These are phyloP conservation scores for Neurospora cerealis DNA, from an alignment of 495 filamentous ascomycete species.

Conservation along the genomic window DNA sequence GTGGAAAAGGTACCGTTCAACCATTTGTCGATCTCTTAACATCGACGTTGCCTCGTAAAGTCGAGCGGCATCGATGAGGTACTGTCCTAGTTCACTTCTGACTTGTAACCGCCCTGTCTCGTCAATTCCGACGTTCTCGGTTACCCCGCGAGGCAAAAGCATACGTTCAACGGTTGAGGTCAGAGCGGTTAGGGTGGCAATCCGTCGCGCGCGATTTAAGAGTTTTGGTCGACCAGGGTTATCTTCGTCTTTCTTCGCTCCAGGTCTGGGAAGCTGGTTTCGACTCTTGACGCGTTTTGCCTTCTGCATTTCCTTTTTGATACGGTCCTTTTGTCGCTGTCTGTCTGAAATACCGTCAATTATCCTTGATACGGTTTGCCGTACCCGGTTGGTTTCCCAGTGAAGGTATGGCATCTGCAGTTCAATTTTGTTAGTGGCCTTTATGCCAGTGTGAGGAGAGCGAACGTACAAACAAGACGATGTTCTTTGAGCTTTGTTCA, in stretches of 20 bases:
- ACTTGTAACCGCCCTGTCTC: constrained; percentile 15
- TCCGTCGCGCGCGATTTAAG: neutral
- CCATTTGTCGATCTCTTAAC: constrained; percentile 46
- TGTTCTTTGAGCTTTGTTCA: neutral
- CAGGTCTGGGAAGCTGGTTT: neutral
- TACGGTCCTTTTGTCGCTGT: constrained; percentile 2
- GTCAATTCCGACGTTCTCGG: neutral
- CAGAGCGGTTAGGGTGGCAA: neutral
- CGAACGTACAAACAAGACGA: neutral
- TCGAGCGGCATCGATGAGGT: constrained; percentile 26
- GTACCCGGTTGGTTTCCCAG: constrained; percentile 48
- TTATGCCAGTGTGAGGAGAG: neutral
- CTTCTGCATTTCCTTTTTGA: neutral
- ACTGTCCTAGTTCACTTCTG: constrained; percentile 24
- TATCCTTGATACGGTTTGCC: constrained; percentile 17
- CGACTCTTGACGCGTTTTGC: neutral
- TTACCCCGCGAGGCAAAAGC: neutral
- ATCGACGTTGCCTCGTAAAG: constrained; percentile 31
- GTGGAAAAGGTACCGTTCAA: constrained; percentile 46
- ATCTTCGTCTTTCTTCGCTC: too few relatives aligned
- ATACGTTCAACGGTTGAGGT: neutral
- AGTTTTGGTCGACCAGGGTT: too few relatives aligned
- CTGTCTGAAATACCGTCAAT: constrained; percentile 4
- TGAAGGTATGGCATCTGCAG: constrained; percentile 56
- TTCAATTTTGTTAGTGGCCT: neutral